These are phyloP conservation scores for Brassica incana DNA, from an alignment of 345 rosid species.

Conservation along the genomic window DNA sequence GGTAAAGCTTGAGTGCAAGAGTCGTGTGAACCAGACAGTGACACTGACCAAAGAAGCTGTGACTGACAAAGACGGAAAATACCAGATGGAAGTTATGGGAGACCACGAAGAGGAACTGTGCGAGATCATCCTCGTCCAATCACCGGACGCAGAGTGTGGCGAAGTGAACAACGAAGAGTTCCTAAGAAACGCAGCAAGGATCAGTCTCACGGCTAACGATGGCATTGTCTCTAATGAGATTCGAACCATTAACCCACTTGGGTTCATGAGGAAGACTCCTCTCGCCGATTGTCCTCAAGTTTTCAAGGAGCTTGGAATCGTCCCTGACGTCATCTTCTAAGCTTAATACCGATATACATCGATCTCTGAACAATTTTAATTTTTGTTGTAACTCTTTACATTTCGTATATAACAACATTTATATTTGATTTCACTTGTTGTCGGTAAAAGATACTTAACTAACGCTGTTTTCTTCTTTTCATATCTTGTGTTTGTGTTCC, in stretches of 20 bases:
- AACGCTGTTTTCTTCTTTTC: neutral
- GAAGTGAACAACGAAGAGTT: constrained; percentile 43
- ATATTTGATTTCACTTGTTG: neutral
- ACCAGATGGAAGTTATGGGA: constrained; percentile 53
- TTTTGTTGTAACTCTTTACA: neutral
- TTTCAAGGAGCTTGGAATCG: constrained; percentile 61
- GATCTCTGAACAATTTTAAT: constrained; percentile 9
- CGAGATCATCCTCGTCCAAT: constrained; percentile 47
- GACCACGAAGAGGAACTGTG: constrained; percentile 72
- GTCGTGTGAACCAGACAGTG: constrained; percentile 39
- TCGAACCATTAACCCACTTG: constrained; percentile 60
- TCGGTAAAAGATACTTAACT: constrained; percentile 22
- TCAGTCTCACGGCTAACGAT: constrained; percentile 53
- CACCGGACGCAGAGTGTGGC: constrained; percentile 51
- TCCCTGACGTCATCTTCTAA: constrained; percentile 34
- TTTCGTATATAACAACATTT: constrained; percentile 2
- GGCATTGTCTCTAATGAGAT: constrained; percentile 47
- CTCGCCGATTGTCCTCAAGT: constrained; percentile 48
- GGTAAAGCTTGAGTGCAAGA: constrained; percentile 62
- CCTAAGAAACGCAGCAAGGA: constrained; percentile 45
- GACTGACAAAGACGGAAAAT: constrained; percentile 48
- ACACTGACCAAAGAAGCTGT: constrained; percentile 44
- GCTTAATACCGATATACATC: neutral
- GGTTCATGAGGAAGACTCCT: constrained; percentile 54
- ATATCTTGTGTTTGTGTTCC: constrained; percentile 17